These are phyloP conservation scores for Rutstroemia sp. DNA, from an alignment of 2,329 filamentous ascomycete genomes.

Conservation along the genomic window DNA sequence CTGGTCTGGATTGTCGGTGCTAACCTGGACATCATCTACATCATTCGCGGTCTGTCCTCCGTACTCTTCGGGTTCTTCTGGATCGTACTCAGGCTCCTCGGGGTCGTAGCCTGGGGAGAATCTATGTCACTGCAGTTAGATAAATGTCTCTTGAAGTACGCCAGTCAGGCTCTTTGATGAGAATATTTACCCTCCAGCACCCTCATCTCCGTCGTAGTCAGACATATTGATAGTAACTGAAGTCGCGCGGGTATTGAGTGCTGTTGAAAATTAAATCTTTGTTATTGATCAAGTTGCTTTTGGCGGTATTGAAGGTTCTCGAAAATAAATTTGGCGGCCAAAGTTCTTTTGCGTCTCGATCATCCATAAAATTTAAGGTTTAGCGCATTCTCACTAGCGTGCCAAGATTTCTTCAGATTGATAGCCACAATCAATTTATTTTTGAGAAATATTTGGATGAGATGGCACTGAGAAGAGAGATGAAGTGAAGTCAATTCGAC, in stretches of 20 bases:
- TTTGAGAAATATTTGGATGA: slow-evolving; percentile 9
- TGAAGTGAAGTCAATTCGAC: neutral
- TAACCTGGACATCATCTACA: slow-evolving; percentile 44
- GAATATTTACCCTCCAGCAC: slow-evolving; percentile 11
- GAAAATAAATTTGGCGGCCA: slow-evolving; percentile 19
- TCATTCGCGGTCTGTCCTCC: slow-evolving; percentile 41
- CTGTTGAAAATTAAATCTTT: slow-evolving; percentile 1
- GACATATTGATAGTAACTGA: slow-evolving; percentile 46
- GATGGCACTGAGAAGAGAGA: neutral
- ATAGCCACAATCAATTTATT: slow-evolving; percentile 11
- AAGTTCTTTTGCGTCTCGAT: slow-evolving; percentile 6
- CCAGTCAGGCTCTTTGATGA: neutral
- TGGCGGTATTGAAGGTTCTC: slow-evolving; percentile 6
- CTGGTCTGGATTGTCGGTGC: slow-evolving; percentile 49
- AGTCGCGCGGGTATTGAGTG: neutral
- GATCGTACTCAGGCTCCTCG: slow-evolving; percentile 47
- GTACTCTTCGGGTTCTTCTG: slow-evolving; percentile 42
- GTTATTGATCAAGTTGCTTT: neutral
- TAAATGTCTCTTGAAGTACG: neutral
- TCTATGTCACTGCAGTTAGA: neutral
- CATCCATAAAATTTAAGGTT: slow-evolving; percentile 4
- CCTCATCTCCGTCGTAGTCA: slow-evolving; percentile 46
- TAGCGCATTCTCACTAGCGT: slow-evolving; percentile 13
- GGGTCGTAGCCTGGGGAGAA: slow-evolving; percentile 45
- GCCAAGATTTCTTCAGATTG: slow-evolving; percentile 14